Evolutionary conservation across 2,329 filamentous ascomycete genomes (phyloP).

Genomic region (Teratosphaeriaceae sp.): DNA sequence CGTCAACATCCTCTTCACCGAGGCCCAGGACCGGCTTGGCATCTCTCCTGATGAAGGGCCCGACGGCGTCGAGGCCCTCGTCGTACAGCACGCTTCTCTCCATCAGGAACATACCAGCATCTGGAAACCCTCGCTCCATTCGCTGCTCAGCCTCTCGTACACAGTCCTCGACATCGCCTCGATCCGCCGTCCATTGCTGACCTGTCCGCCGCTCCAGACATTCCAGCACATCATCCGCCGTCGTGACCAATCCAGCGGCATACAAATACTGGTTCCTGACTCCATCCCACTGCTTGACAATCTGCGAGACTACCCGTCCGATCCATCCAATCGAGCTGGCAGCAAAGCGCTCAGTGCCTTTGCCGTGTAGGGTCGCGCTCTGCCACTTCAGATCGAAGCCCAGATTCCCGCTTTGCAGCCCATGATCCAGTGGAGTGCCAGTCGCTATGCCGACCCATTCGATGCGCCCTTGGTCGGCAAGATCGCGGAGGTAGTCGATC

Average conservation of each 20-base stretch:
- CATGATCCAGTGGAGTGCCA: slow-evolving; percentile 27
- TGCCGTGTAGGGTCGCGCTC: slow-evolving; percentile 32
- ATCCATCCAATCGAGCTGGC: slow-evolving; percentile 29
- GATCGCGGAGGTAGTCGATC: slow-evolving; percentile 25
- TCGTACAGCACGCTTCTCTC: slow-evolving; percentile 34
- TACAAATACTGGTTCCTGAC: slow-evolving; percentile 33
- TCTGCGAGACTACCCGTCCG: slow-evolving; percentile 22
- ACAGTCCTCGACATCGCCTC: slow-evolving; percentile 29
- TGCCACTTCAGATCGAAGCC: slow-evolving; percentile 36
- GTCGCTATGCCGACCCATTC: slow-evolving; percentile 32
- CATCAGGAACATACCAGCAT: slow-evolving; percentile 34
- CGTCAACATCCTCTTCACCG: slow-evolving; percentile 12
- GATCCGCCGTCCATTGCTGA: slow-evolving; percentile 26
- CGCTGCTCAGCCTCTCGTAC: slow-evolving; percentile 29
- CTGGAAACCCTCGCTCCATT: slow-evolving; percentile 31
- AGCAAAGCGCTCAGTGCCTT: slow-evolving; percentile 30
- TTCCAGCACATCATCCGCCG: slow-evolving; percentile 27
- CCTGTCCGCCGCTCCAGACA: slow-evolving; percentile 24
- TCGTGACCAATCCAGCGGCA: slow-evolving; percentile 27
- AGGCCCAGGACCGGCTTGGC: slow-evolving; percentile 15
- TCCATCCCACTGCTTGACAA: slow-evolving; percentile 27
- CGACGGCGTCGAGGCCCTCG: slow-evolving; percentile 18
- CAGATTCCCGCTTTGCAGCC: slow-evolving; percentile 28
- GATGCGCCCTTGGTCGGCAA: slow-evolving; percentile 12
- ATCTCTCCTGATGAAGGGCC: slow-evolving; percentile 22